Percentiles rank a stretch among this genome's conserved stretches.
phyloP scores from a whole-genome alignment of 1,284 basidiomycete genomes.

The Sporisorium scitamineum region DNA sequence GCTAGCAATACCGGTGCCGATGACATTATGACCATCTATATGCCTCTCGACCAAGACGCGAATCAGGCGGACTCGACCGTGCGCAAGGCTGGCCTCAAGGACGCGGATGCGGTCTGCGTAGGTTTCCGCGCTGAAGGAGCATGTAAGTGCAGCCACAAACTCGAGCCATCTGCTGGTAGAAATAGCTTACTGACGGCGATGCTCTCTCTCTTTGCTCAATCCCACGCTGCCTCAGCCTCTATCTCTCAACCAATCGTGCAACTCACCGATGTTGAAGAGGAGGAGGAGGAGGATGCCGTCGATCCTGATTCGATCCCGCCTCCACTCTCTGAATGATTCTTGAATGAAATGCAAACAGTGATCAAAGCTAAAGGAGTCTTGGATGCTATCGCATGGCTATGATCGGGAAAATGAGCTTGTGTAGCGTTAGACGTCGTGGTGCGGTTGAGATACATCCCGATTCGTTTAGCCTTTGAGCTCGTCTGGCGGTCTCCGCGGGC shows the following conservation, averaged over 20 bases:
- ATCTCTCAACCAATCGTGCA: slow-evolving; percentile 49
- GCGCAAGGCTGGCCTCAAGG: slow-evolving; percentile 47
- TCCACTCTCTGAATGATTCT: slow-evolving; percentile 24
- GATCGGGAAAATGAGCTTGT: neutral
- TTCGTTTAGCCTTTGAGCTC: neutral
- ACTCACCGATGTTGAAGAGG: slow-evolving; percentile 42
- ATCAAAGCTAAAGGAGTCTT: neutral
- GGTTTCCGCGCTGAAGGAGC: slow-evolving; percentile 43
- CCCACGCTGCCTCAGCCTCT: slow-evolving; percentile 15
- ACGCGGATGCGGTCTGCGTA: slow-evolving; percentile 39
- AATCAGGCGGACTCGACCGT: slow-evolving; percentile 22
- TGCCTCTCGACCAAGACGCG: slow-evolving; percentile 43
- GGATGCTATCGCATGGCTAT: neutral
- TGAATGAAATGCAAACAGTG: neutral
- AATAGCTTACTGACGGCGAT: neutral
- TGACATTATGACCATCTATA: slow-evolving; percentile 38
- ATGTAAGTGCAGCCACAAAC: slow-evolving; percentile 15
- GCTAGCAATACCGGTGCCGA: slow-evolving; percentile 30
- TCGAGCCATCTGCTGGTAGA: neutral
- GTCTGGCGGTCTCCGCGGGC: slow-evolving; percentile 7
- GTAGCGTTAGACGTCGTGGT: neutral
- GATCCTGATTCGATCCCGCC: slow-evolving; percentile 38
- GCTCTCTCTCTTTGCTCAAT: neutral
- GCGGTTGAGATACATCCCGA: too few species aligned
- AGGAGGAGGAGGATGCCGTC: slow-evolving; percentile 33